These are phyloP conservation scores for Neofusicoccum cordaticola DNA, from an alignment of 2,329 filamentous ascomycete genomes.

Conservation along the genomic window DNA sequence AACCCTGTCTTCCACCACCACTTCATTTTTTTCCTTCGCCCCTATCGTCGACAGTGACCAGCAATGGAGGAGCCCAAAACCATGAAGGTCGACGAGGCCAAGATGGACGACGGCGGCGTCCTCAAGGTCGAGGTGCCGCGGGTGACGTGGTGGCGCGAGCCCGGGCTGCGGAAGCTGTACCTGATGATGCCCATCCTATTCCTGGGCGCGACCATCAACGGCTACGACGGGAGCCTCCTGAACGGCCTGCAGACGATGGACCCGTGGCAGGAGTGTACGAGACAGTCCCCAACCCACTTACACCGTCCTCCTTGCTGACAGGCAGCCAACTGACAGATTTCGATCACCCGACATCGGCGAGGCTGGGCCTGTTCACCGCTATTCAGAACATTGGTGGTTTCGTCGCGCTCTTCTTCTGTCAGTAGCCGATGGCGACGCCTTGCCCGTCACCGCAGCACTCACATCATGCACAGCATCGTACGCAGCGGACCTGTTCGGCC, in stretches of 20 bases:
- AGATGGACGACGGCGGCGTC: neutral
- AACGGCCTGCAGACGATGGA: conserved; percentile 47
- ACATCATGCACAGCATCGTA: neutral
- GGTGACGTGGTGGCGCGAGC: conserved; percentile 33
- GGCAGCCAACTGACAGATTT: conserved; percentile 29
- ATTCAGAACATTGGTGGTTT: conserved; percentile 50
- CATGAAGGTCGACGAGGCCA: neutral
- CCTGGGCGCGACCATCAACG: conserved; percentile 38
- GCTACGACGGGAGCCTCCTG: conserved; percentile 51
- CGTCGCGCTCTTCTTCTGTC: conserved; percentile 42
- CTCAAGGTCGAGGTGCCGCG: conserved; percentile 26
- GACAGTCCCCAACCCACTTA: conserved; percentile 16
- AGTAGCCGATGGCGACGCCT: conserved; percentile 32
- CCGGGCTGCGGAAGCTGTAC: conserved; percentile 30
- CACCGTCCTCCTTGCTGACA: neutral
- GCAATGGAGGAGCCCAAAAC: neutral
- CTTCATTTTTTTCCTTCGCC: too few species aligned
- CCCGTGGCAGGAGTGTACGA: conserved; percentile 40
- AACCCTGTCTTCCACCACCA: neutral
- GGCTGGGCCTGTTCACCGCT: conserved; percentile 48
- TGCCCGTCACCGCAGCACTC: neutral
- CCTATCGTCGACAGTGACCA: neutral
- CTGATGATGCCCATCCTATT: conserved; percentile 32
- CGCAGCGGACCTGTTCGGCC: conserved; percentile 31
- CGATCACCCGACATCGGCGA: conserved; percentile 28